These are phyloP conservation scores for Babesia sp. DNA, from an alignment of 169 alveolate genomes.

Conservation along the genomic window DNA sequence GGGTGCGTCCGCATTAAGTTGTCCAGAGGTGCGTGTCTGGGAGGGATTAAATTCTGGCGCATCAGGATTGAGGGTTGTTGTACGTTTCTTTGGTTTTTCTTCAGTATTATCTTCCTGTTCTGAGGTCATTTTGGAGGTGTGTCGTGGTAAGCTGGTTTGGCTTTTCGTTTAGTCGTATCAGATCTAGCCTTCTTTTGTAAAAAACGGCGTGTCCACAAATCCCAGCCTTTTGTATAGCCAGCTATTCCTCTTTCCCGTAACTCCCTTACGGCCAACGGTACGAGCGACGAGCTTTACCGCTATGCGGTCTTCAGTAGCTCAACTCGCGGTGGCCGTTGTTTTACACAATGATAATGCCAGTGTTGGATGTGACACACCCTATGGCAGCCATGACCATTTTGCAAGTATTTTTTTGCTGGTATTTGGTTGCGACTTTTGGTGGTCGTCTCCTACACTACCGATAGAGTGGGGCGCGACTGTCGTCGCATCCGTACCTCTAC, in stretches of 20 bases:
- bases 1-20: conserved; percentile 66
- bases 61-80: conserved; percentile 35
- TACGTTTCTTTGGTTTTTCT: neutral
- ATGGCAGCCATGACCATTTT: neutral
- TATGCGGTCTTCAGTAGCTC: conserved; percentile 1
- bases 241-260: too few species aligned
- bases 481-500: too few species aligned
- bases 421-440: neutral
- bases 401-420: neutral
- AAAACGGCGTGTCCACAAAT: too few species aligned
- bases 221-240: too few species aligned
- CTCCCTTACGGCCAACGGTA: conserved; percentile 3
- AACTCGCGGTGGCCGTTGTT: conserved; percentile 2
- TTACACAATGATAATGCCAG: neutral
- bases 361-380: neutral
- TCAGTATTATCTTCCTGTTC: neutral
- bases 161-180: too few species aligned
- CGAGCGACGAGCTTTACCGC: conserved; percentile 15
- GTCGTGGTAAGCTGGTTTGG: neutral
- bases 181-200: too few species aligned
- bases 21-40: conserved; percentile 28
- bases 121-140: conserved; percentile 8
- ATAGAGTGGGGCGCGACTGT: neutral
- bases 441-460: neutral
- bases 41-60: conserved; percentile 68